Evolutionary conservation across 2,329 filamentous ascomycete species (phyloP).

Genomic region (Fusarium sp.): DNA sequence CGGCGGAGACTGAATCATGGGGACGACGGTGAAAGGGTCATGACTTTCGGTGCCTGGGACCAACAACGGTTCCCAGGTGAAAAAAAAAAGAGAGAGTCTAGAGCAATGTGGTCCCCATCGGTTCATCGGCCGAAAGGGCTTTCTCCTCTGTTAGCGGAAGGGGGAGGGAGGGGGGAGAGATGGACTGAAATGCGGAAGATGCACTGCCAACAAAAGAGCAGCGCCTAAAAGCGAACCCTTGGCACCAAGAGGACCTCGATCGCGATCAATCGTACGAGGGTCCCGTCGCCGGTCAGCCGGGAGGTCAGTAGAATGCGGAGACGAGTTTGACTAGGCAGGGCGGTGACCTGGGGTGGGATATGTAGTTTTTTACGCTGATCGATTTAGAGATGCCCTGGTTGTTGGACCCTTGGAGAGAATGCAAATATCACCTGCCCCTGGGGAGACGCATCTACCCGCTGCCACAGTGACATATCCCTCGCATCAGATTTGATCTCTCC

Average conservation of each 20-base stretch:
- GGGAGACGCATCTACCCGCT: slow-evolving; percentile 6
- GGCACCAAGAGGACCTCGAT: background rate
- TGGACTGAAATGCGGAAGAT: slow-evolving; percentile 21
- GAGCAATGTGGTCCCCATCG: background rate
- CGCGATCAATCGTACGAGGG: background rate
- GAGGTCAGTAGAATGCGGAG: background rate
- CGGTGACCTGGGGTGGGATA: background rate
- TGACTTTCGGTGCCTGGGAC: background rate
- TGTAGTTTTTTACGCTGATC: background rate
- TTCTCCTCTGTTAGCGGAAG: background rate
- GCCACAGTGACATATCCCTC: slow-evolving; percentile 22
- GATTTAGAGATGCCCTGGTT: background rate
- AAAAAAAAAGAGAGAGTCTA: background rate
- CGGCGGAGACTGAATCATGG: background rate
- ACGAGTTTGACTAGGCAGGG: background rate
- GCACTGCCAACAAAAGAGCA: slow-evolving; percentile 1
- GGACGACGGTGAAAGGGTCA: background rate
- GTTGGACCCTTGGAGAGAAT: background rate
- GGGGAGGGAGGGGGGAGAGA: background rate
- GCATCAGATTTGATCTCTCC: slow-evolving; percentile 11
- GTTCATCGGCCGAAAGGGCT: background rate
- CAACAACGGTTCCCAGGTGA: too few species aligned
- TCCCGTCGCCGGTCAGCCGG: background rate
- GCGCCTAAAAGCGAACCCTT: background rate
- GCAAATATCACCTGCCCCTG: background rate